These are phyloP conservation scores for Leucoagaricus sp. DNA, from an alignment of 1,284 basidiomycete genomes.

Conservation along the genomic window DNA sequence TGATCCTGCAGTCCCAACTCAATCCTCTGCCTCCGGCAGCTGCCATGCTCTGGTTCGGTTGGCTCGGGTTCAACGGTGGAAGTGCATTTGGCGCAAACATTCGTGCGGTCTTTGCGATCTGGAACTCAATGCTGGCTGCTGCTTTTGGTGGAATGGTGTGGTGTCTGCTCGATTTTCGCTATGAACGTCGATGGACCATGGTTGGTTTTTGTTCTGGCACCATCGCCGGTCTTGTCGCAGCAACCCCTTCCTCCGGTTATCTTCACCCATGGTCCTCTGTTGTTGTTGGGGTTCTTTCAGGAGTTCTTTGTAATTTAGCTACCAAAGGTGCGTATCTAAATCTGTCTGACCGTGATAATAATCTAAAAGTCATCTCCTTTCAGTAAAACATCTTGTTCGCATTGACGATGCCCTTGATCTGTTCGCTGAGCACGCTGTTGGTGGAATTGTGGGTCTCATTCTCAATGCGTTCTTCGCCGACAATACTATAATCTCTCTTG, in stretches of 20 bases:
- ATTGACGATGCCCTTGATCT: slow-evolving; percentile 88
- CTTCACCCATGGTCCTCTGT: slow-evolving; percentile 72
- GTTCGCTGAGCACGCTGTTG: slow-evolving; percentile 90
- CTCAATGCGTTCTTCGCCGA: slow-evolving; percentile 82
- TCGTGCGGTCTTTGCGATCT: slow-evolving; percentile 83
- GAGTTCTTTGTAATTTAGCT: slow-evolving; percentile 82
- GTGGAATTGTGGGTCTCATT: slow-evolving; percentile 85
- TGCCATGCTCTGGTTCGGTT: slow-evolving; percentile 88
- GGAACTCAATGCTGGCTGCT: slow-evolving; percentile 86
- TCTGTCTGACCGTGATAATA: not conserved
- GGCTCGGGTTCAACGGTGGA: slow-evolving; percentile 72
- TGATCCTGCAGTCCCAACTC: slow-evolving; percentile 45
- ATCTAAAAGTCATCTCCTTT: slow-evolving; percentile 5
- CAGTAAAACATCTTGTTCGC: slow-evolving; percentile 66
- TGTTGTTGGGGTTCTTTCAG: slow-evolving; percentile 77
- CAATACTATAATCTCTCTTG: slow-evolving; percentile 60
- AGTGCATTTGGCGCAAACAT: slow-evolving; percentile 91
- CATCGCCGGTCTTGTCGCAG: slow-evolving; percentile 89
- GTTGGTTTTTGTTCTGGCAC: slow-evolving; percentile 92
- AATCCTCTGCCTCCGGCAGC: slow-evolving; percentile 30
- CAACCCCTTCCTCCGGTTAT: slow-evolving; percentile 78
- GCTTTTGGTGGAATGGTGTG: slow-evolving; percentile 83
- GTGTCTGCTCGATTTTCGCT: slow-evolving; percentile 85
- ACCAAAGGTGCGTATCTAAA: slow-evolving; percentile 66
- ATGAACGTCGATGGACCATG: slow-evolving; percentile 80